phyloP scores from a whole-genome alignment of 352 stramenopile genomes.

The Plasmopara viticola region DNA sequence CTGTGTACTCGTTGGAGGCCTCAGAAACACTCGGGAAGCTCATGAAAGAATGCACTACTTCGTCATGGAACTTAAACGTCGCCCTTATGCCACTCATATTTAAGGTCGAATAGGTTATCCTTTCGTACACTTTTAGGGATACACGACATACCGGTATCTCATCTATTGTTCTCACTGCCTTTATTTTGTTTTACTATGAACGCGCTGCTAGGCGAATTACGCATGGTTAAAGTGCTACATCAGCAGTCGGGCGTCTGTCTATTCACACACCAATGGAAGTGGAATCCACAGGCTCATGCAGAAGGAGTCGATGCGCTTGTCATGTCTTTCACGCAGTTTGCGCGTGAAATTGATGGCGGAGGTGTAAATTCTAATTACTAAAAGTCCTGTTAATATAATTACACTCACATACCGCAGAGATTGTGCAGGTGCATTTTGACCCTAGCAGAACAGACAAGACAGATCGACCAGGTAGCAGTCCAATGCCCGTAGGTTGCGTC shows the following conservation, averaged over 20 bases:
- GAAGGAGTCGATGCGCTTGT: conserved; percentile 74
- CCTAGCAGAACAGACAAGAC: conserved; percentile 27
- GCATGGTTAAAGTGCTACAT: conserved; percentile 72
- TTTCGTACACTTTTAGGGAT: too few relatives aligned
- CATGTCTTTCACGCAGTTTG: conserved; percentile 80
- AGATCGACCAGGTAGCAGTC: conserved; percentile 17
- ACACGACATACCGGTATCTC: too few relatives aligned
- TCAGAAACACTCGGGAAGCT: conserved; percentile 51
- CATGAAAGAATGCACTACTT: conserved; percentile 62
- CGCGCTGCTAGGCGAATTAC: conserved; percentile 39
- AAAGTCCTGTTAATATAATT: conserved; percentile 10
- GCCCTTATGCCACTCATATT: conserved; percentile 55
- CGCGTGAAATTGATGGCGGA: conserved; percentile 77
- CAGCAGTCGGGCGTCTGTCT: conserved; percentile 59
- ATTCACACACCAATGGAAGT: conserved; percentile 80
- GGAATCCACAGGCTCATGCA: conserved; percentile 60
- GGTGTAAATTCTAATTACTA: conserved; percentile 24
- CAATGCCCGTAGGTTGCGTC: conserved; percentile 17
- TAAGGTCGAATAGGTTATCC: too few relatives aligned
- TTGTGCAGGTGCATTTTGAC: conserved; percentile 69
- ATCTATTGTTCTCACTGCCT: too few relatives aligned
- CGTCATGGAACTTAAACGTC: conserved; percentile 57
- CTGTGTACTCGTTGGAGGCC: conserved; percentile 67
- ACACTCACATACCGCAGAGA: conserved; percentile 24
- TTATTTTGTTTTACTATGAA: conserved; percentile 10